Conservation (phyloP, 495 filamentous ascomycete genomes). For the Neurospora hispaniola region DNA sequence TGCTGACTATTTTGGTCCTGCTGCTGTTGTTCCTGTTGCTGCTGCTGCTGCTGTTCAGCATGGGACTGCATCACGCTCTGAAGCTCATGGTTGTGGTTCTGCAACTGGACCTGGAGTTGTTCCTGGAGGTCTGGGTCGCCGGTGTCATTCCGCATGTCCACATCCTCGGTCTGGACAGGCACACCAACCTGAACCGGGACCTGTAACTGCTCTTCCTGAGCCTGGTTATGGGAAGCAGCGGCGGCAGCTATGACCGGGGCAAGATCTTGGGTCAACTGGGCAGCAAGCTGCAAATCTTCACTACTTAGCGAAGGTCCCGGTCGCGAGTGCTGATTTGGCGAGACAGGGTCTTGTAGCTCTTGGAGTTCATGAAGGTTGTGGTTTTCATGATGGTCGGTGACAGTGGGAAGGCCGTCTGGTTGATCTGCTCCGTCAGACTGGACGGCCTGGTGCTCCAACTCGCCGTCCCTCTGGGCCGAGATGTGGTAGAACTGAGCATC, state of each 20-base stretch:
- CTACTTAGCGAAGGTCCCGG: constrained; percentile 21
- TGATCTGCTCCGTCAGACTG: constrained; percentile 7
- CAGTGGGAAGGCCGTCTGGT: constrained; percentile 6
- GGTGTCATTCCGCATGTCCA: constrained; percentile 3
- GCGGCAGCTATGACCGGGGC: constrained; percentile 22
- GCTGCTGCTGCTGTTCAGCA: constrained; percentile 8
- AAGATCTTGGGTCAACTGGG: constrained; percentile 39
- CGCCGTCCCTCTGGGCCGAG: constrained; percentile 10
- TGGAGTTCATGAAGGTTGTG: constrained; percentile 18
- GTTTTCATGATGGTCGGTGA: constrained; percentile 14
- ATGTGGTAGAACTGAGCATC: constrained; percentile 22
- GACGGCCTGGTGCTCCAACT: constrained; percentile 10
- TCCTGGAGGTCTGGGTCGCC: constrained; percentile 19
- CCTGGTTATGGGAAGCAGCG: constrained; percentile 10
- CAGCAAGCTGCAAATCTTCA: constrained; percentile 42
- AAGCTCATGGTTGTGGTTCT: constrained; percentile 18
- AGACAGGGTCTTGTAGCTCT: constrained; percentile 18
- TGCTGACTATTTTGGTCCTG: constrained; percentile 8
- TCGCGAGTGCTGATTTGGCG: constrained; percentile 20
- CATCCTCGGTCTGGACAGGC: constrained; percentile 1
- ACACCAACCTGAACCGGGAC: constrained; percentile 8
- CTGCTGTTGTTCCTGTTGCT: constrained; percentile 4
- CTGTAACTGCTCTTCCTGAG: constrained; percentile 10
- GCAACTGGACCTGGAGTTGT: constrained; percentile 23
- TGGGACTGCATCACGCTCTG: constrained; percentile 13